phyloP scores from a whole-genome alignment of 2,329 filamentous ascomycete species.

The Ceratocystis harringtonii region DNA sequence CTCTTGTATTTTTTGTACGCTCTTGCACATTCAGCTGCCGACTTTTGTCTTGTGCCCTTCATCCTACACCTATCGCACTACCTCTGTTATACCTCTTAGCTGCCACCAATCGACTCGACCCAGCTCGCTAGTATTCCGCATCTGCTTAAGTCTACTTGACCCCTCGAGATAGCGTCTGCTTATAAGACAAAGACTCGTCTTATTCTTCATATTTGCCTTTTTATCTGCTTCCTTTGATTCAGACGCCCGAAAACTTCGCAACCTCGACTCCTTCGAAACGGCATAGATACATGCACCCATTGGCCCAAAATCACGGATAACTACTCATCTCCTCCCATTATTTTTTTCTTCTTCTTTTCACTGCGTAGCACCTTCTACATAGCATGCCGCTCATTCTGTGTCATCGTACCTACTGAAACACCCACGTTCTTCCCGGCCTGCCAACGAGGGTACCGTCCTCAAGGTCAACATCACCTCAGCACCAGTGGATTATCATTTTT shows the following conservation, averaged over 20 bases:
- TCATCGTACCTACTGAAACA: neutral
- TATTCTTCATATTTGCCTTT: neutral
- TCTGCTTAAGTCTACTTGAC: neutral
- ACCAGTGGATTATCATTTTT: neutral
- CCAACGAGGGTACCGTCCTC: neutral
- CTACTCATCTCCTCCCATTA: neutral
- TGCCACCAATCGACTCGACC: neutral
- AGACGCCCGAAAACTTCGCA: neutral
- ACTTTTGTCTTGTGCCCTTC: neutral
- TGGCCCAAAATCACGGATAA: neutral
- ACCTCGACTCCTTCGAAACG: neutral
- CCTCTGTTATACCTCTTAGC: neutral
- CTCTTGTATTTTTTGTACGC: neutral
- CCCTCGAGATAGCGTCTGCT: neutral
- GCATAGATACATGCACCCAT: neutral
- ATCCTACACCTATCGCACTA: neutral
- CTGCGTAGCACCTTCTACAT: neutral
- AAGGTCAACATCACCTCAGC: neutral
- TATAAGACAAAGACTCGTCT: slow-evolving; percentile 1
- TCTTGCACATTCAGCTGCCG: neutral
- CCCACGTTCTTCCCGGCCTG: neutral
- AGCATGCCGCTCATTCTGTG: neutral
- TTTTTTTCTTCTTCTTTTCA: neutral
- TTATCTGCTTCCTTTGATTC: neutral
- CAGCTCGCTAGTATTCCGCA: neutral